Evolutionary conservation across 495 filamentous ascomycete species (phyloP).

Genomic region (Thozetella sp.): DNA sequence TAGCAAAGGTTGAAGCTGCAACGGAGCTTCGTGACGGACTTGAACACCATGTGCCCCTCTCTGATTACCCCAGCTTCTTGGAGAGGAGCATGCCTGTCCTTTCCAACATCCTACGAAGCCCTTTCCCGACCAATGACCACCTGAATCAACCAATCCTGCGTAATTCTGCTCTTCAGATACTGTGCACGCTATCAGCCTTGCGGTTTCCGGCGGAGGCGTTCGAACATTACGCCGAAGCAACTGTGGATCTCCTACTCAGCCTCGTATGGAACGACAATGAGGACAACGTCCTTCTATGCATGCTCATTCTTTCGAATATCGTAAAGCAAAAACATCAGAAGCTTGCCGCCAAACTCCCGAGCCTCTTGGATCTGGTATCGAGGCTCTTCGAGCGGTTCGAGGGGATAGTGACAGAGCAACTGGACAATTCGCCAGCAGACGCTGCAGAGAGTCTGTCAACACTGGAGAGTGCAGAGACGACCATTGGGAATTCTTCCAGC

Average conservation of each 20-base stretch:
- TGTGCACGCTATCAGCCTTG: conserved; percentile 82
- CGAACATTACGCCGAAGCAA: conserved; percentile 81
- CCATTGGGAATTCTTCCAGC: conserved; percentile 69
- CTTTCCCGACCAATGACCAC: conserved; percentile 89
- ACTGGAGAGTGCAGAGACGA: conserved; percentile 70
- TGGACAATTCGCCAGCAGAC: conserved; percentile 67
- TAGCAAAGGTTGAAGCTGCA: conserved; percentile 67
- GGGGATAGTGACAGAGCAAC: conserved; percentile 87
- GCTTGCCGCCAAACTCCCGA: conserved; percentile 77
- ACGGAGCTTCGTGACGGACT: conserved; percentile 82
- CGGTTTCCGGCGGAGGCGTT: conserved; percentile 71
- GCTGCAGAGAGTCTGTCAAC: conserved; percentile 67
- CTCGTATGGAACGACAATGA: conserved; percentile 92
- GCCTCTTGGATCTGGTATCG: conserved; percentile 87
- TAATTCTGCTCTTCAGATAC: conserved; percentile 88
- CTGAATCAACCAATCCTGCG: conserved; percentile 75
- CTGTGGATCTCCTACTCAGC: conserved; percentile 86
- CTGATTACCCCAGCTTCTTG: conserved; percentile 73
- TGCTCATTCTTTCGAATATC: conserved; percentile 97
- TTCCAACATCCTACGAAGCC: conserved; percentile 78
- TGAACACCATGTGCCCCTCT: conserved; percentile 61
- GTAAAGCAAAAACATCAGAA: conserved; percentile 88
- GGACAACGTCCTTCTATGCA: conserved; percentile 94
- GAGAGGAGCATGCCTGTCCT: conserved; percentile 88
- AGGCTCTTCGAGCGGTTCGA: conserved; percentile 96